Evolutionary conservation across 306 rosid species (phyloP).

Genomic region (Ziziphus jujuba): DNA sequence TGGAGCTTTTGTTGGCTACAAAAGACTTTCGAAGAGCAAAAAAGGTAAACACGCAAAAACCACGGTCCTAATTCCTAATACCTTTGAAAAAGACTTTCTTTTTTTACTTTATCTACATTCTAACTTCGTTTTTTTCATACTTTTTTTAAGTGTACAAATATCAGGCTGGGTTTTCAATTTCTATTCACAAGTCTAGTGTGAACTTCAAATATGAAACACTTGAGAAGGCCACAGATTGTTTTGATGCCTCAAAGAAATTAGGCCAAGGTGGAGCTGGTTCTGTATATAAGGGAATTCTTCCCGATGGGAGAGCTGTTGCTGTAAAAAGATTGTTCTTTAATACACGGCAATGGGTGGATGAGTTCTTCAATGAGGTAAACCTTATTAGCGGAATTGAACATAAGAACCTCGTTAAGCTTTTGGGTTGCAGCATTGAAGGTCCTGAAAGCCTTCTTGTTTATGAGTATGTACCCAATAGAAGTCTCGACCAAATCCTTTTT

Average conservation of each 20-base stretch:
- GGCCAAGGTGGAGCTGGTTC: conserved; percentile 61
- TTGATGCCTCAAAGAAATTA: conserved; percentile 41
- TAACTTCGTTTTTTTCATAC: conserved; percentile 9
- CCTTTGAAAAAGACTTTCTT: background rate
- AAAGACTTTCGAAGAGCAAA: conserved; percentile 10
- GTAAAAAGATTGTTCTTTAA: conserved; percentile 60
- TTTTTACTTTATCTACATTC: conserved; percentile 12
- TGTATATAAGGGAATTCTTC: conserved; percentile 56
- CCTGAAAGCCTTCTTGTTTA: conserved; percentile 73
- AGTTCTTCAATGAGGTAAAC: conserved; percentile 61
- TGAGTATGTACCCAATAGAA: conserved; percentile 57
- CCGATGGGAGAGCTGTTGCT: conserved; percentile 51
- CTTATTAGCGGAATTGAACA: conserved; percentile 50
- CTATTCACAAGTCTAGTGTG: conserved; percentile 21
- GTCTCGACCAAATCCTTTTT: conserved; percentile 58
- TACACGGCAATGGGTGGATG: conserved; percentile 57
- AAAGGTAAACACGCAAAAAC: conserved; percentile 26
- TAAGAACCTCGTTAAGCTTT: conserved; percentile 58
- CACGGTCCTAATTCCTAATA: background rate
- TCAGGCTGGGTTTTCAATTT: conserved; percentile 2
- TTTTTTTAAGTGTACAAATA: conserved; percentile 22
- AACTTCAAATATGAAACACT: conserved; percentile 55
- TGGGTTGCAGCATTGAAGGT: conserved; percentile 78
- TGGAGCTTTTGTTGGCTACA: conserved; percentile 27
- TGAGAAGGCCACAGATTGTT: conserved; percentile 45